Percentiles rank a stretch among this genome's conserved stretches.
phyloP scores from a whole-genome alignment of 768 basidiomycete species.

The Russula sp. region DNA sequence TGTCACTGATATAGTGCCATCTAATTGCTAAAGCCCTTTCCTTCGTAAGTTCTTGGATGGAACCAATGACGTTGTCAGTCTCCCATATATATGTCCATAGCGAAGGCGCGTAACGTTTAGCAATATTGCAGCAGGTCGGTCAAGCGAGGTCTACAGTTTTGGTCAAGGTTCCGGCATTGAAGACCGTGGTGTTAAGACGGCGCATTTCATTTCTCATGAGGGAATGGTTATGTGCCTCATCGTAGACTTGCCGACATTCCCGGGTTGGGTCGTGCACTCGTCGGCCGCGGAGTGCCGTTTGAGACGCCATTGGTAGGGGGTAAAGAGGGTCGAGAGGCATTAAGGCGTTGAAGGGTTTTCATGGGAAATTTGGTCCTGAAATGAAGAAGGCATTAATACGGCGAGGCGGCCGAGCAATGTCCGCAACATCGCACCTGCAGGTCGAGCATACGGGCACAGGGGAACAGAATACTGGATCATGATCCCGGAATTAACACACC shows the following conservation, averaged over 20 bases:
- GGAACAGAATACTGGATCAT: constrained; percentile 77
- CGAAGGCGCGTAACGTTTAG: not conserved
- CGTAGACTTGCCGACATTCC: constrained; percentile 29
- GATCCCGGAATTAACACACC: constrained; percentile 5
- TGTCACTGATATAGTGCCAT: not conserved
- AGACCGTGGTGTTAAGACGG: not conserved
- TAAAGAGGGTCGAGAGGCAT: constrained; percentile 45
- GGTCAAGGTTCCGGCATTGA: constrained; percentile 3
- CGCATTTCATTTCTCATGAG: not conserved
- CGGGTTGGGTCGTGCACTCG: constrained; percentile 20
- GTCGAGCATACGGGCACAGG: constrained; percentile 93
- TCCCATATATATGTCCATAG: not conserved
- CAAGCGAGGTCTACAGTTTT: not conserved
- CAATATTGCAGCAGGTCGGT: not conserved
- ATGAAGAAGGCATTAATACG: not conserved
- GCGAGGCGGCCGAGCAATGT: not conserved
- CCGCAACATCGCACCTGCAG: constrained; percentile 63
- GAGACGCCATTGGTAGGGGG: constrained; percentile 25
- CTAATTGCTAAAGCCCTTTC: not conserved
- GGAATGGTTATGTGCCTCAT: constrained; percentile 3
- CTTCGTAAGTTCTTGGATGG: not conserved
- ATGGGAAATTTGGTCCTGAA: constrained; percentile 91
- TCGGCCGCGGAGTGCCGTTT: constrained; percentile 25
- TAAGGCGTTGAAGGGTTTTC: constrained; percentile 82
- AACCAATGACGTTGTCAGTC: not conserved